Evolutionary conservation across 805 yeast species (phyloP).

Genomic region (Wickerhamomyces chaumierensis): DNA sequence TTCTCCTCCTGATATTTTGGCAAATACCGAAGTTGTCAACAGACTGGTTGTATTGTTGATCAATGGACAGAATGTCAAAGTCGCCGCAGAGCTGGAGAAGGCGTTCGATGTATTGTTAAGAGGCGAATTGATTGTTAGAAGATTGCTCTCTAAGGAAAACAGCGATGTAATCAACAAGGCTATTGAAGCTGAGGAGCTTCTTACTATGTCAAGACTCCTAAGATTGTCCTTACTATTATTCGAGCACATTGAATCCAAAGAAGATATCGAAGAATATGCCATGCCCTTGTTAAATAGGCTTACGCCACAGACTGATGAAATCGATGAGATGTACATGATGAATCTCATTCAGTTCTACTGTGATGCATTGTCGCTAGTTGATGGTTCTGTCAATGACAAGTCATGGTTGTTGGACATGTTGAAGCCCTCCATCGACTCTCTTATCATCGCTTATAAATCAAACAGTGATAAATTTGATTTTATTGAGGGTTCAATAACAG

Average conservation of each 20-base stretch:
- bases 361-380: conserved; percentile 7
- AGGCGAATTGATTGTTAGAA: conserved; percentile 12
- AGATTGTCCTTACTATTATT: conserved; percentile 6
- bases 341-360: conserved; percentile 10
- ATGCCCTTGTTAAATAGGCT: conserved; percentile 5
- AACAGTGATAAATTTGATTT: conserved; percentile 4
- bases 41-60: conserved; percentile 3
- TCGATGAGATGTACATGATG: conserved; percentile 10
- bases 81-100: conserved; percentile 14
- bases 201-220: conserved; percentile 7
- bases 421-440: conserved; percentile 3
- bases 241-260: conserved; percentile 6
- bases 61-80: conserved; percentile 3
- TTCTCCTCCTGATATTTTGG: conserved; percentile 13
- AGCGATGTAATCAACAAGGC: not conserved
- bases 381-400: conserved; percentile 5
- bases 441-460: conserved; percentile 7
- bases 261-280: conserved; percentile 9
- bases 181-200: conserved; percentile 4
- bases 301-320: not conserved
- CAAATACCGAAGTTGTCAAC: conserved; percentile 15
- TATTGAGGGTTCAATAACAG: conserved; percentile 8
- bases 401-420: conserved; percentile 11
- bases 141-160: conserved; percentile 9
- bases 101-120: conserved; percentile 6